A percentile compares a stretch with the other conserved stretches of the same genome.
Conservation (phyloP, 2,329 filamentous ascomycete species). For the Colletotrichum caudatum region DNA sequence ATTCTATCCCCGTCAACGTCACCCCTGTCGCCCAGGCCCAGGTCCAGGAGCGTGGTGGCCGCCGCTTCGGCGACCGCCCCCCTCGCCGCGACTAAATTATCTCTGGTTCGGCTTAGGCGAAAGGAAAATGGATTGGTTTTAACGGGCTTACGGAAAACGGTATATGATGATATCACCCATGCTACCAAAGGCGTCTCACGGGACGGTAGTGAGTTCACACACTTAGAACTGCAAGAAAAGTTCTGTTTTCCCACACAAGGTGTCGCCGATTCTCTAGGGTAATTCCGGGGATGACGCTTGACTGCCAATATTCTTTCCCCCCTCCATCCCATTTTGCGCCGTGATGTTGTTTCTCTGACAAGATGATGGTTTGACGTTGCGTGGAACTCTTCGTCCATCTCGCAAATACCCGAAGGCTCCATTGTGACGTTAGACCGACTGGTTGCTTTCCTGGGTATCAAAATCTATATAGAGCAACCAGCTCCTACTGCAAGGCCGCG, state of each 20-base stretch:
- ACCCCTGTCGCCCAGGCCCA: constrained; percentile 91
- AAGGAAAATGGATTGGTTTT: constrained; percentile 40
- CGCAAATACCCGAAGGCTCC: background rate
- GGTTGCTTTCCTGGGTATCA: constrained; percentile 30
- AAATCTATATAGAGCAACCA: constrained; percentile 26
- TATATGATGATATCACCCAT: constrained; percentile 42
- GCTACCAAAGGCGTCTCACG: constrained; percentile 66
- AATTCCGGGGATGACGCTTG: constrained; percentile 82
- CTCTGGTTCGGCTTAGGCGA: constrained; percentile 14
- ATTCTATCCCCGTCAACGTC: constrained; percentile 97
- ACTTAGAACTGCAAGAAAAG: constrained; percentile 69
- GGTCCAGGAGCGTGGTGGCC: constrained; percentile 77
- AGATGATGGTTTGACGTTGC: constrained; percentile 1
- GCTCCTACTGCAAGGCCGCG: background rate
- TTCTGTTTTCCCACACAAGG: constrained; percentile 74
- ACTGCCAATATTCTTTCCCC: constrained; percentile 78
- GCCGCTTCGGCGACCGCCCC: constrained; percentile 78
- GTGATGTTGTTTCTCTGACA: constrained; percentile 44
- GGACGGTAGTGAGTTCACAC: constrained; percentile 68
- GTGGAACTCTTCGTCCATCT: background rate
- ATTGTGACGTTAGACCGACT: background rate
- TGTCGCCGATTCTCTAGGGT: constrained; percentile 85
- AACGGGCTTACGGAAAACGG: constrained; percentile 58
- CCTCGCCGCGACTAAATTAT: constrained; percentile 58
- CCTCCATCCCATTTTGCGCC: constrained; percentile 39